Percentiles rank a stretch among this genome's conserved stretches.
phyloP scores from a whole-genome alignment of 2,329 filamentous ascomycete genomes.

The Fusarium sp. region DNA sequence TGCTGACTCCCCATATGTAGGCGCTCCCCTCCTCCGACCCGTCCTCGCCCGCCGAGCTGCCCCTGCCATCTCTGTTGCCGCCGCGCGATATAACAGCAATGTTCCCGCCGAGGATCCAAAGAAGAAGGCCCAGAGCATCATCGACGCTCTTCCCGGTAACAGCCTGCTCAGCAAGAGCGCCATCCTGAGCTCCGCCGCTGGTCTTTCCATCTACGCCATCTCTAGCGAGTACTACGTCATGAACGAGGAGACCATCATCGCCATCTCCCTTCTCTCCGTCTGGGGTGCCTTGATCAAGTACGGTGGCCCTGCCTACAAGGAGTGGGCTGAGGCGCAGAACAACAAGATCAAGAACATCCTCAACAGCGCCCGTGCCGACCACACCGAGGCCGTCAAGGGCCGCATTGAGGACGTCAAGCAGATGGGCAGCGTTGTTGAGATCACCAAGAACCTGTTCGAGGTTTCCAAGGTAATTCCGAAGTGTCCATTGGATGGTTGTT shows the following conservation, averaged over 20 bases:
- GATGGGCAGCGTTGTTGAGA: slow-evolving; percentile 91
- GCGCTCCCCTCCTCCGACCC: slow-evolving; percentile 91
- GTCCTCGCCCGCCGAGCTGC: slow-evolving; percentile 79
- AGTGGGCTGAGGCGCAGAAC: slow-evolving; percentile 91
- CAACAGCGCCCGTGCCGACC: slow-evolving; percentile 92
- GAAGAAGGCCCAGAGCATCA: slow-evolving; percentile 95
- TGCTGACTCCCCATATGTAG: slow-evolving; percentile 59
- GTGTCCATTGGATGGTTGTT: slow-evolving; percentile 13
- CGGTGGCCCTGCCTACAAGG: slow-evolving; percentile 88
- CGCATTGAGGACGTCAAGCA: slow-evolving; percentile 95
- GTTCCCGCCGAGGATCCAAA: slow-evolving; percentile 90
- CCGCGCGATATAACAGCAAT: slow-evolving; percentile 77
- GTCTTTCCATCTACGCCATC: slow-evolving; percentile 92
- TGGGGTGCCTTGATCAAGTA: slow-evolving; percentile 95
- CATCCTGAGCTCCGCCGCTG: slow-evolving; percentile 92
- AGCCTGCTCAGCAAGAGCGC: slow-evolving; percentile 95
- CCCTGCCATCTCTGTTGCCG: slow-evolving; percentile 77
- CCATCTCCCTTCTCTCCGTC: slow-evolving; percentile 90
- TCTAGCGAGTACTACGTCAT: slow-evolving; percentile 99
- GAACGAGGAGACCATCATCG: slow-evolving; percentile 98
- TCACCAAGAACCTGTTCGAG: slow-evolving; percentile 97
- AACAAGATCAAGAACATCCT: slow-evolving; percentile 95
- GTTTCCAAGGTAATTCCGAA: slow-evolving; percentile 86
- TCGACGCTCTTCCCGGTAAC: slow-evolving; percentile 93
- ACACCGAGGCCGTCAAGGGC: slow-evolving; percentile 94